Conservation (phyloP, 1,139 yeast species). For the Magnusiomyces magnusii region DNA sequence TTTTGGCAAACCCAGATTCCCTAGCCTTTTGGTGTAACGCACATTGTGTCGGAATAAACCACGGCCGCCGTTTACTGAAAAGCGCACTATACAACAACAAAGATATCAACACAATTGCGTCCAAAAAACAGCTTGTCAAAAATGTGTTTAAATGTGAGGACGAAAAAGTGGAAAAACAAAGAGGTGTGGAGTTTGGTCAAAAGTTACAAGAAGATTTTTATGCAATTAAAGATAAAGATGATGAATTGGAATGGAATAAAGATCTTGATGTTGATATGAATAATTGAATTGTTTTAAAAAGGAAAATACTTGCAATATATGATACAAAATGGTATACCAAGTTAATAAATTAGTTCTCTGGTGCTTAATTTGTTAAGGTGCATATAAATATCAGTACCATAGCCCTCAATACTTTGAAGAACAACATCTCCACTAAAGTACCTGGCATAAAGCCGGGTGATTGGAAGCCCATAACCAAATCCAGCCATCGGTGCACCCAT, state of each 20-base stretch:
- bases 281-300: neutral
- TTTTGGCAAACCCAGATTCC: neutral
- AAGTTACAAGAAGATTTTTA: neutral
- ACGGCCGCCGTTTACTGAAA: neutral
- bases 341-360: conserved; percentile 14
- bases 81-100: neutral
- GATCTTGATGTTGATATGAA: neutral
- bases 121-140: neutral
- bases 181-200: neutral
- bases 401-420: conserved; percentile 74
- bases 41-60: neutral
- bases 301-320: neutral
- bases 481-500: conserved; percentile 73
- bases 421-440: conserved; percentile 77
- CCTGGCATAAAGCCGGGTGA: conserved; percentile 65
- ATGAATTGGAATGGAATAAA: neutral
- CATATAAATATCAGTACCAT: conserved; percentile 74
- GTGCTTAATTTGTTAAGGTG: conserved; percentile 50
- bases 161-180: neutral
- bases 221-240: neutral
- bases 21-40: neutral
- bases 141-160: neutral
- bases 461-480: conserved; percentile 74
- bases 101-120: neutral
- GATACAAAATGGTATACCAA: neutral